Evolutionary conservation across 768 basidiomycete genomes (phyloP).

Genomic region (Rhodotorula sphaerocarpa): DNA sequence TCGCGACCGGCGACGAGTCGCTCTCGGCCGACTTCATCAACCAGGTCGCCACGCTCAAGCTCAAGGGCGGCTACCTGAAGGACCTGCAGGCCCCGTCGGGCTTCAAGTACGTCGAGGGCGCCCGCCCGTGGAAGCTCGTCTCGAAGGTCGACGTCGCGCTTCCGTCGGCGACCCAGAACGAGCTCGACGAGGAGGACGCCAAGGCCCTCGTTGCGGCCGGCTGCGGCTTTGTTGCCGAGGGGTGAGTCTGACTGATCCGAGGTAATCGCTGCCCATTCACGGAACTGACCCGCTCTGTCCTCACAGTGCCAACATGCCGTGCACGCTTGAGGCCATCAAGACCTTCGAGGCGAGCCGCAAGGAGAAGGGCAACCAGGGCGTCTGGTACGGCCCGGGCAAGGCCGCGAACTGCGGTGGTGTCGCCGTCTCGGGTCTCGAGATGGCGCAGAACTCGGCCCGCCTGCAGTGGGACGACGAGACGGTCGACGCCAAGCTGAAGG

Average conservation of each 20-base stretch:
- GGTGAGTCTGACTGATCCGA: conserved; percentile 45
- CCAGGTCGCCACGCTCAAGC: conserved; percentile 52
- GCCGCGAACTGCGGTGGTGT: conserved; percentile 61
- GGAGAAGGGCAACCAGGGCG: conserved; percentile 48
- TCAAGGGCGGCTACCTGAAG: conserved; percentile 43
- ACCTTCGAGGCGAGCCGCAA: conserved; percentile 60
- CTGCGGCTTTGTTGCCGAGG: conserved; percentile 63
- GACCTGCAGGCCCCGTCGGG: conserved; percentile 27
- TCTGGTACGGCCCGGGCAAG: conserved; percentile 70
- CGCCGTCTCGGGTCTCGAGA: conserved; percentile 68
- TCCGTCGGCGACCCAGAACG: conserved; percentile 54
- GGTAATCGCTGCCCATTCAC: no score
- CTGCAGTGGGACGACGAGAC: conserved; percentile 54
- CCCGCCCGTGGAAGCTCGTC: conserved; percentile 57
- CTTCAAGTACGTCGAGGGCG: conserved; percentile 45
- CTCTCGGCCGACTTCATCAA: conserved; percentile 56
- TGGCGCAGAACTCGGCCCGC: conserved; percentile 62
- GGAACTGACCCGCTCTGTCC: not conserved
- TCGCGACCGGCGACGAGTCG: conserved; percentile 48
- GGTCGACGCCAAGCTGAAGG: conserved; percentile 61
- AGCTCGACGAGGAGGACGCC: conserved; percentile 61
- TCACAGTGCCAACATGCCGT: conserved; percentile 47
- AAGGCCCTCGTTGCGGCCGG: conserved; percentile 62
- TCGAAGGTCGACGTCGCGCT: conserved; percentile 50
- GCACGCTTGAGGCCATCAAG: conserved; percentile 62